A percentile compares a stretch with the other conserved stretches of the same genome.
These are phyloP conservation scores for Globisporangium okanoganense DNA, from an alignment of 352 stramenopile species.

Conservation along the genomic window DNA sequence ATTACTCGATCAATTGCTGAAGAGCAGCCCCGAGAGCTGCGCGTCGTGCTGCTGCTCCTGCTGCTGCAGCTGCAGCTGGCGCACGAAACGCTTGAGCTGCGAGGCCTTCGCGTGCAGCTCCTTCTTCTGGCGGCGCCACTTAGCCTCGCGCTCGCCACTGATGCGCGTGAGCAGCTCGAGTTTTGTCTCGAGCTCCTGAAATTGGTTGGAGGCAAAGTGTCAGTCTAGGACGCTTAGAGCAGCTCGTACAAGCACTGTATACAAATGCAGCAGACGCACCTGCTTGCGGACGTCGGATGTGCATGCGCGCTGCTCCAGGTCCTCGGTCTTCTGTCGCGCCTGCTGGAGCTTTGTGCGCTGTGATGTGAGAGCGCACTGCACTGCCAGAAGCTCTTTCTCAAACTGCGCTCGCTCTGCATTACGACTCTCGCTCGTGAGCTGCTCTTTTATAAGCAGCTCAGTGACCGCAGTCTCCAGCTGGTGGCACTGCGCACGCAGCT, in stretches of 20 bases:
- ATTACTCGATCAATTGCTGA: neutral
- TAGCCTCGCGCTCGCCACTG: slow-evolving; percentile 2
- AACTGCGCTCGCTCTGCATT: slow-evolving; percentile 25
- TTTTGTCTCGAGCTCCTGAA: slow-evolving; percentile 12
- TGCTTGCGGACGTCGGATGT: slow-evolving; percentile 9
- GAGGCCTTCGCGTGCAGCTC: slow-evolving; percentile 15
- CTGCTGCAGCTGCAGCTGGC: slow-evolving; percentile 21
- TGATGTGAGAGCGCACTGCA: slow-evolving; percentile 14
- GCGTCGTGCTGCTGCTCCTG: slow-evolving; percentile 23
- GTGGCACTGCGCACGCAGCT: slow-evolving; percentile 16
- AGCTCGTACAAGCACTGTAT: neutral
- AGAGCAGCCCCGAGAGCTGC: slow-evolving; percentile 18
- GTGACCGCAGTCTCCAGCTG: slow-evolving; percentile 22
- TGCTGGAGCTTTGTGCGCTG: slow-evolving; percentile 14
- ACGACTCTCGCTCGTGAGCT: slow-evolving; percentile 22
- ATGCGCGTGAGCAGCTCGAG: slow-evolving; percentile 6
- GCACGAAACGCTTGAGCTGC: slow-evolving; percentile 23
- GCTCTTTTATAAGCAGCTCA: slow-evolving; percentile 22
- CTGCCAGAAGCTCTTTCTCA: slow-evolving; percentile 19
- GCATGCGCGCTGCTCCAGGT: slow-evolving; percentile 3
- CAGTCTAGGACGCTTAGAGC: neutral
- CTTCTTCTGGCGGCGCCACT: slow-evolving; percentile 16
- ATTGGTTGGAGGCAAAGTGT: neutral
- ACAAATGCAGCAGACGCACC: slow-evolving; percentile 4
- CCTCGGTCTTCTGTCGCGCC: neutral